These are phyloP conservation scores for Graphilbum sp. DNA, from an alignment of 2,329 filamentous ascomycete species.

Conservation along the genomic window DNA sequence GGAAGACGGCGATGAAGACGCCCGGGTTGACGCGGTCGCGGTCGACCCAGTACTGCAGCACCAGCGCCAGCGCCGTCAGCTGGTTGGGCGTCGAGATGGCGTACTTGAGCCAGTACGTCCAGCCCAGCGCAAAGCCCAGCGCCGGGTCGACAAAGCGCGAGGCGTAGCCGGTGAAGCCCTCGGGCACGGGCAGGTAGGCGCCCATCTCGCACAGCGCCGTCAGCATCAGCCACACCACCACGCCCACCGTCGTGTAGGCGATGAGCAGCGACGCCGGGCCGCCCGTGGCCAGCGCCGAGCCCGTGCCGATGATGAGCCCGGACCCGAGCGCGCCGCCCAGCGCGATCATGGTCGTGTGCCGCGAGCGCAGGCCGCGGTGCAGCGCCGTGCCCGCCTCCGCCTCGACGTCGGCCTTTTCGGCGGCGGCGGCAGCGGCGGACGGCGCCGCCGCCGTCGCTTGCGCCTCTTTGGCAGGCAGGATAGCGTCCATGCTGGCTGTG, in stretches of 20 bases:
- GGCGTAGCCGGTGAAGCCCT: conserved; percentile 49
- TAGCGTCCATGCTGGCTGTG: too few species aligned
- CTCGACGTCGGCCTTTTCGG: not conserved
- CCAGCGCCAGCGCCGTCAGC: conserved; percentile 20
- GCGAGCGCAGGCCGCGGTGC: not conserved
- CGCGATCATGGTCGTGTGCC: not conserved
- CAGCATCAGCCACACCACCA: conserved; percentile 46
- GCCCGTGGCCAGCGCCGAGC: conserved; percentile 28
- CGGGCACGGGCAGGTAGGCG: conserved; percentile 44
- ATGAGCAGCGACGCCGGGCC: conserved; percentile 28
- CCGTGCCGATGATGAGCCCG: conserved; percentile 32
- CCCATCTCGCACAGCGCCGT: conserved; percentile 53
- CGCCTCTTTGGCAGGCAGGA: not conserved
- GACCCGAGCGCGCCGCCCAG: conserved; percentile 3
- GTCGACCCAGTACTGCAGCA: conserved; percentile 25
- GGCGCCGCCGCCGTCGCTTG: not conserved
- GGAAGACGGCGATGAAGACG: conserved; percentile 61
- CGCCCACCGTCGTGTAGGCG: conserved; percentile 23
- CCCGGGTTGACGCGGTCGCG: conserved; percentile 42
- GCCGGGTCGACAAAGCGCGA: conserved; percentile 40
- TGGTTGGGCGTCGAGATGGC: conserved; percentile 21
- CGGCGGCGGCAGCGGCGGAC: too few species aligned
- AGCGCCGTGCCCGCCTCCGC: not conserved
- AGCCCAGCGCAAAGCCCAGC: conserved; percentile 55
- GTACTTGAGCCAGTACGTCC: conserved; percentile 28